Conservation (phyloP, 208 protist genomes). For the Leishmania aethiopica region DNA sequence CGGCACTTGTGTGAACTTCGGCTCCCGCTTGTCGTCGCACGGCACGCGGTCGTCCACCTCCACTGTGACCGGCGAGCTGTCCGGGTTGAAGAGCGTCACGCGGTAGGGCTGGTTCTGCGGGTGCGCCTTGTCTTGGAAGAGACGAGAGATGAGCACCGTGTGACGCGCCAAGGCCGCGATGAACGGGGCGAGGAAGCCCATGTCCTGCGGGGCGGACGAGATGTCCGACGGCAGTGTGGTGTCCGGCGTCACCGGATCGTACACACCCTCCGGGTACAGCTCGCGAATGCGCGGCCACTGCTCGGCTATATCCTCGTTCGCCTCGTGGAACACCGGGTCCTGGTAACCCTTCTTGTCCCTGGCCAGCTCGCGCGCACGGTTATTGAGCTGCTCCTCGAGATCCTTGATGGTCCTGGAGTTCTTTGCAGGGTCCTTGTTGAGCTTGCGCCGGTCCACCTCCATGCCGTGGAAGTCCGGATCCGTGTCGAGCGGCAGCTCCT, state of each 20-base stretch:
- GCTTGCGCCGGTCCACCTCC: slow-evolving; percentile 49
- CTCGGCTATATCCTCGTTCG: slow-evolving; percentile 67
- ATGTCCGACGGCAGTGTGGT: slow-evolving; percentile 58
- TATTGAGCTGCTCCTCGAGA: slow-evolving; percentile 43
- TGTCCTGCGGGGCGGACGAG: slow-evolving; percentile 49
- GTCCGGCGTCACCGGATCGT: slow-evolving; percentile 61
- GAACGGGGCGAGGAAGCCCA: slow-evolving; percentile 77
- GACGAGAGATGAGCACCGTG: slow-evolving; percentile 61
- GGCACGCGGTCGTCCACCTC: slow-evolving; percentile 84
- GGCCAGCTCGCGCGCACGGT: slow-evolving; percentile 64
- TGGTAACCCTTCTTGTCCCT: slow-evolving; percentile 73
- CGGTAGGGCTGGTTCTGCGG: slow-evolving; percentile 75
- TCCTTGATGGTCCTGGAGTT: slow-evolving; percentile 26
- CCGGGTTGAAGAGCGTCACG: slow-evolving; percentile 76
- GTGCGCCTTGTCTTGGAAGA: slow-evolving; percentile 70
- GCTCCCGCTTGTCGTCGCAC: slow-evolving; percentile 62
- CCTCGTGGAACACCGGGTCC: slow-evolving; percentile 74
- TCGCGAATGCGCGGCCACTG: slow-evolving; percentile 79
- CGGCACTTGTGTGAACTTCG: slow-evolving; percentile 76
- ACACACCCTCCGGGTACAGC: slow-evolving; percentile 75
- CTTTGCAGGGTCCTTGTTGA: slow-evolving; percentile 53
- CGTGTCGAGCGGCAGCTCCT: slow-evolving; percentile 62
- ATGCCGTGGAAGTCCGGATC: slow-evolving; percentile 71
- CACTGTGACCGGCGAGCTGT: slow-evolving; percentile 65
- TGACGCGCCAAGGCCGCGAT: slow-evolving; percentile 72